A percentile compares a stretch with the other conserved stretches of the same genome.
phyloP scores from a whole-genome alignment of 164 flowering plant genomes.

The Taxillus chinensis region DNA sequence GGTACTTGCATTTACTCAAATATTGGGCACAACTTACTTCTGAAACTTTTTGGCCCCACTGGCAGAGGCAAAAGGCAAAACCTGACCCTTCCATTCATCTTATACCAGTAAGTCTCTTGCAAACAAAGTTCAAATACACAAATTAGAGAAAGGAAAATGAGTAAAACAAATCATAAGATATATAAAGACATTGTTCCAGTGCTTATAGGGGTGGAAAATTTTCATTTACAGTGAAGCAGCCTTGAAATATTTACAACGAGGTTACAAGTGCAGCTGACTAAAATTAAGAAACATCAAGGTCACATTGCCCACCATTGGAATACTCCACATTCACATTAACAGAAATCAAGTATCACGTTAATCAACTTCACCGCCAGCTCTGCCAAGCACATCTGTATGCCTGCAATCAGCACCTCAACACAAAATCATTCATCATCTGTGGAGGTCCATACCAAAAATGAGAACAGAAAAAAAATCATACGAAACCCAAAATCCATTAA shows the following conservation, averaged over 20 bases:
- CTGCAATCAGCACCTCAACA: background rate
- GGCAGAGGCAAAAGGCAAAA: background rate
- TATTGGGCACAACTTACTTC: background rate
- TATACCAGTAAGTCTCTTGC: conserved; percentile 1
- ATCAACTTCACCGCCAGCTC: background rate
- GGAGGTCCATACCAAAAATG: background rate
- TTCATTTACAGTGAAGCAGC: background rate
- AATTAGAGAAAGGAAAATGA: background rate
- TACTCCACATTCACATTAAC: background rate
- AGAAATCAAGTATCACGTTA: background rate
- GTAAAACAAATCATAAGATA: background rate
- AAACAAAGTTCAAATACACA: background rate
- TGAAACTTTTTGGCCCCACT: background rate
- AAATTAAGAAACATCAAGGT: background rate
- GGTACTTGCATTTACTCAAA: background rate
- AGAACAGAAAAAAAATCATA: background rate
- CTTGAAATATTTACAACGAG: background rate
- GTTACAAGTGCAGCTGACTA: background rate
- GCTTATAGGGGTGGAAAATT: no score
- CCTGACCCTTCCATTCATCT: background rate
- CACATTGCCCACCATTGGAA: background rate
- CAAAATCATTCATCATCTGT: background rate
- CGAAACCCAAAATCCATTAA: no score
- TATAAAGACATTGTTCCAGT: background rate
- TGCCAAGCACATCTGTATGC: background rate